Percentiles rank a stretch among this genome's conserved stretches.
phyloP scores from a whole-genome alignment of 495 filamentous ascomycete genomes.

The Annulohypoxylon nitens region DNA sequence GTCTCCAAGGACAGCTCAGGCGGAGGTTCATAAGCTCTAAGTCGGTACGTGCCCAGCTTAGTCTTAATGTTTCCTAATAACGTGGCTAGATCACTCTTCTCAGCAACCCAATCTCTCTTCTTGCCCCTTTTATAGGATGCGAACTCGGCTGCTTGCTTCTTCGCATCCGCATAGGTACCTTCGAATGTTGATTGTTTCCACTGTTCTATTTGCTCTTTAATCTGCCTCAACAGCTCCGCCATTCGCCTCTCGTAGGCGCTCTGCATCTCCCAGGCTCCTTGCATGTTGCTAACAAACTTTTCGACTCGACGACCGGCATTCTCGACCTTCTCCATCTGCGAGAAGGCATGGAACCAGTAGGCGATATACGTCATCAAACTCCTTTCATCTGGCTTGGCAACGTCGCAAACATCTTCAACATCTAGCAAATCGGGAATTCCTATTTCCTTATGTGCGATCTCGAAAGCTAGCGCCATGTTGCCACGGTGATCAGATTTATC shows the following conservation, averaged over 20 bases:
- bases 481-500: conserved; percentile 95
- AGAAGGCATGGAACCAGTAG: conserved; percentile 99
- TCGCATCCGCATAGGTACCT: conserved; percentile 93
- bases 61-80: conserved; percentile 99
- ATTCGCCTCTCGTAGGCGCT: conserved; percentile 92
- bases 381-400: conserved; percentile 93
- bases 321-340: conserved; percentile 96
- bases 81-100: conserved; percentile 94
- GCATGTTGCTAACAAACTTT: conserved; percentile 99
- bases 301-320: conserved; percentile 96
- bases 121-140: conserved; percentile 85
- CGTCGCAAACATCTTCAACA: conserved; percentile 98
- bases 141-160: conserved; percentile 85
- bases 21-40: conserved; percentile 92
- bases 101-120: conserved; percentile 95
- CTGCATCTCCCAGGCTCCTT: conserved; percentile 99
- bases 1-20: conserved; percentile 80
- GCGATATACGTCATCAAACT: conserved; percentile 99
- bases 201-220: conserved; percentile 74
- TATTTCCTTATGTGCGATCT: conserved; percentile 94
- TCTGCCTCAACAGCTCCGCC: conserved; percentile 78
- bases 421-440: conserved; percentile 96
- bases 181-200: conserved; percentile 87
- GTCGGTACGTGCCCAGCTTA: conserved; percentile 92
- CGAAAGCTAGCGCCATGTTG: conserved; percentile 98